These are phyloP conservation scores for Harringtonia aguacate DNA, from an alignment of 2,329 filamentous ascomycete genomes.

Conservation along the genomic window DNA sequence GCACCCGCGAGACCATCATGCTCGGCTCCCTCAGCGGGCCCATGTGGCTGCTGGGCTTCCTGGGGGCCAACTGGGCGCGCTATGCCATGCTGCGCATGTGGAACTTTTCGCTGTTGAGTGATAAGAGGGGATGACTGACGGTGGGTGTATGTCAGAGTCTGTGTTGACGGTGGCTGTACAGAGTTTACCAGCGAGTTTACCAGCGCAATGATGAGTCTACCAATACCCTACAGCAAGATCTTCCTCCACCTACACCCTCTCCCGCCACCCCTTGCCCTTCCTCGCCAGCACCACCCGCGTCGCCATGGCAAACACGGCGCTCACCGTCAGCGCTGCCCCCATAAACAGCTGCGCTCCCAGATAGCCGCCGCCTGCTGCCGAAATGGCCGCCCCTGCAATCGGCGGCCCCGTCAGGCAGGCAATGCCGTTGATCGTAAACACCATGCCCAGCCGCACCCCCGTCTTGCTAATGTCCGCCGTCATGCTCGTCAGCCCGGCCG, in stretches of 20 bases:
- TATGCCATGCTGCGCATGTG: constrained; percentile 9
- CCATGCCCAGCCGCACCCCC: constrained; percentile 47
- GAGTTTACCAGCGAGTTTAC: neutral
- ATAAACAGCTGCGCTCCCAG: constrained; percentile 38
- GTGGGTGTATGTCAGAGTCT: neutral
- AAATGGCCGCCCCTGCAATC: constrained; percentile 38
- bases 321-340: constrained; percentile 30
- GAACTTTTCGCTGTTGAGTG: constrained; percentile 6
- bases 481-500: constrained; percentile 46
- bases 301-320: constrained; percentile 25
- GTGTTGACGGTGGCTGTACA: neutral
- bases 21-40: constrained; percentile 8
- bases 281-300: constrained; percentile 28
- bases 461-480: constrained; percentile 39
- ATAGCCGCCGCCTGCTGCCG: constrained; percentile 28
- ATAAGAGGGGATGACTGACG: constrained; percentile 28
- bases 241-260: neutral
- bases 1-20: constrained; percentile 12
- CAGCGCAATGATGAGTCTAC: neutral
- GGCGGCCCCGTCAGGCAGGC: constrained; percentile 41
- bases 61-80: constrained; percentile 10
- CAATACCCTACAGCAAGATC: neutral
- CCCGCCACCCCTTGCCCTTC: constrained; percentile 24
- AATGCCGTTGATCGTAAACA: constrained; percentile 44
- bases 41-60: constrained; percentile 12